Evolutionary conservation across 148 eudicot genomes (phyloP).

Genomic region (Chenopodium album): DNA sequence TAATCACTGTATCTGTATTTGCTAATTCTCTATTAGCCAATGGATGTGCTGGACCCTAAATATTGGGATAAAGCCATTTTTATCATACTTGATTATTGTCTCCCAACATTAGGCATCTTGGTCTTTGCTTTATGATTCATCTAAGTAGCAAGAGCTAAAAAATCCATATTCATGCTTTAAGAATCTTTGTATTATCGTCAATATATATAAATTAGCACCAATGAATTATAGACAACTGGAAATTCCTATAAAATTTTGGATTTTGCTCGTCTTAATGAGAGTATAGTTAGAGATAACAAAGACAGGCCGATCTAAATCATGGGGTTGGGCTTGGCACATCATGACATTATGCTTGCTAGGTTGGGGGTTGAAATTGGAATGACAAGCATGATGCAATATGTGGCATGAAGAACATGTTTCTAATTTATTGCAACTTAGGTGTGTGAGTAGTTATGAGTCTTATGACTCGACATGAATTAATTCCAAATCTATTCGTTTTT

Average conservation of each 20-base stretch:
- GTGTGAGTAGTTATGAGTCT: no score
- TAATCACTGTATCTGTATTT: not conserved
- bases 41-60: not conserved
- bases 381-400: no score
- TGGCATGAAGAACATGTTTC: no score
- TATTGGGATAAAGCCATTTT: not conserved
- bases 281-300: no score
- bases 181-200: not conserved
- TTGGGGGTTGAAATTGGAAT: no score
- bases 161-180: not conserved
- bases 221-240: not conserved
- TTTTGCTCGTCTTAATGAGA: not conserved
- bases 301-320: no score
- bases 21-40: not conserved
- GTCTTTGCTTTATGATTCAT: conserved; percentile 16
- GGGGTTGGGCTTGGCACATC: no score
- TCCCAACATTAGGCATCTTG: not conserved
- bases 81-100: not conserved
- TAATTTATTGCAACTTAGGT: no score
- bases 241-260: not conserved
- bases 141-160: conserved; percentile 1
- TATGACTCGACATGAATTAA: no score
- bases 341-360: no score
- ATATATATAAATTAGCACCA: not conserved
- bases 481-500: no score